Percentiles rank a stretch among this genome's conserved stretches.
Evolutionary conservation across 495 filamentous ascomycete species (phyloP).

Genomic region (Penicillium desertorum): DNA sequence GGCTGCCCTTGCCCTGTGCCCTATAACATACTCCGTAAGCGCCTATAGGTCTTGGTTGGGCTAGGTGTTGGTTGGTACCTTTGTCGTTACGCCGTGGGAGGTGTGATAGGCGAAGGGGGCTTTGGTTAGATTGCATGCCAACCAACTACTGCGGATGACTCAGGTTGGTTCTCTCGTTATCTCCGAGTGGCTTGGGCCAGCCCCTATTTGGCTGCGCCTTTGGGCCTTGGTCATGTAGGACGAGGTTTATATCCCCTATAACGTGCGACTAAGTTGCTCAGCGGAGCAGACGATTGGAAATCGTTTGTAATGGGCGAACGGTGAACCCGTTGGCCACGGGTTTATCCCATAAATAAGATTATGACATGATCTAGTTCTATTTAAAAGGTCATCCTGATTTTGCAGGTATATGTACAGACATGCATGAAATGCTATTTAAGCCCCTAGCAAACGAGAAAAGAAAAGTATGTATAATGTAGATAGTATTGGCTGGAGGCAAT

Average conservation of each 20-base stretch:
- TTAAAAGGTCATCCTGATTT: background rate
- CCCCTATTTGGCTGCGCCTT: background rate
- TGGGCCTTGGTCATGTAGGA: background rate
- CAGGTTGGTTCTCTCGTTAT: background rate
- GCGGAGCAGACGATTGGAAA: background rate
- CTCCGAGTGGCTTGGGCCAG: slow-evolving; percentile 3
- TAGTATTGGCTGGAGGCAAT: background rate
- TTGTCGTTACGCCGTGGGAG: background rate
- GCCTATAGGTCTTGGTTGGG: slow-evolving; percentile 4
- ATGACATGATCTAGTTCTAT: background rate
- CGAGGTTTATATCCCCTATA: background rate
- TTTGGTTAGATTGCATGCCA: background rate
- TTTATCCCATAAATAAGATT: background rate
- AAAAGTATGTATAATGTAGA: slow-evolving; percentile 1
- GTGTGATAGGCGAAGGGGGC: background rate
- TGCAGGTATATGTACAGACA: background rate
- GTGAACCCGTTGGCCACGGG: background rate
- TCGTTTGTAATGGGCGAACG: background rate
- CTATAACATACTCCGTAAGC: slow-evolving; percentile 11
- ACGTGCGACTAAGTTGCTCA: background rate
- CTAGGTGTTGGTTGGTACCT: slow-evolving; percentile 6
- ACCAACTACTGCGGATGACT: no score
- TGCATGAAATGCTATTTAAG: background rate
- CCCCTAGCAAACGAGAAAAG: background rate
- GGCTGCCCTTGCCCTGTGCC: slow-evolving; percentile 34